Conservation (phyloP, 2,329 filamentous ascomycete genomes). For the Cordyceps cateniannulata region DNA sequence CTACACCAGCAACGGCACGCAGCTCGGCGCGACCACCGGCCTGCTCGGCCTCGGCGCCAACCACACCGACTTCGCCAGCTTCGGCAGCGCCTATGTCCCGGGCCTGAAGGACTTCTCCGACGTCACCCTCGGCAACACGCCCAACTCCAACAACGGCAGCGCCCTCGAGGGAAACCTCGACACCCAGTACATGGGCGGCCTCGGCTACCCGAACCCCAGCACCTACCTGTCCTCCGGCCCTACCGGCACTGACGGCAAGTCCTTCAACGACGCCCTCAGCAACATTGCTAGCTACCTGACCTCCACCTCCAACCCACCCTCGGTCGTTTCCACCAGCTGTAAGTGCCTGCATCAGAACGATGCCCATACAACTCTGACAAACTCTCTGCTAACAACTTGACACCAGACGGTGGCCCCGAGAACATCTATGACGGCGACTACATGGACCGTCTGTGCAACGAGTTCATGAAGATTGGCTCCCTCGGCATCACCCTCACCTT, state of each 20-base stretch:
- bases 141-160: neutral
- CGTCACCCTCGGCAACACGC: neutral
- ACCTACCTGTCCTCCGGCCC: slow-evolving; percentile 8
- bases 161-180: slow-evolving; percentile 15
- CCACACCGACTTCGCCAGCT: slow-evolving; percentile 9
- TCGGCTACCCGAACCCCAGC: slow-evolving; percentile 14
- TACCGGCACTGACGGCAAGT: neutral
- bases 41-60: slow-evolving; percentile 10
- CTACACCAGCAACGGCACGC: slow-evolving; percentile 9
- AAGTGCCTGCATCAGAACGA: neutral
- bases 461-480: slow-evolving; percentile 52
- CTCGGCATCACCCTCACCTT: slow-evolving; percentile 42
- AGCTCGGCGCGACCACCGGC: slow-evolving; percentile 8
- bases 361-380: neutral
- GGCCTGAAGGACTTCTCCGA: slow-evolving; percentile 9
- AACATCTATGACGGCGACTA: slow-evolving; percentile 24
- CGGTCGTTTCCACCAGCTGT: slow-evolving; percentile 40
- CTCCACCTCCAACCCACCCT: slow-evolving; percentile 9
- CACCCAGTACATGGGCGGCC: slow-evolving; percentile 10
- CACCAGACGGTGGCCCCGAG: slow-evolving; percentile 45
- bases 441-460: slow-evolving; percentile 41
- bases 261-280: slow-evolving; percentile 4
- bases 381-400: neutral
- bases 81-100: neutral
- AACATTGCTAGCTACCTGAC: slow-evolving; percentile 8